phyloP scores from a whole-genome alignment of 176 grass and related monocot species.

The Eleusine indica region DNA sequence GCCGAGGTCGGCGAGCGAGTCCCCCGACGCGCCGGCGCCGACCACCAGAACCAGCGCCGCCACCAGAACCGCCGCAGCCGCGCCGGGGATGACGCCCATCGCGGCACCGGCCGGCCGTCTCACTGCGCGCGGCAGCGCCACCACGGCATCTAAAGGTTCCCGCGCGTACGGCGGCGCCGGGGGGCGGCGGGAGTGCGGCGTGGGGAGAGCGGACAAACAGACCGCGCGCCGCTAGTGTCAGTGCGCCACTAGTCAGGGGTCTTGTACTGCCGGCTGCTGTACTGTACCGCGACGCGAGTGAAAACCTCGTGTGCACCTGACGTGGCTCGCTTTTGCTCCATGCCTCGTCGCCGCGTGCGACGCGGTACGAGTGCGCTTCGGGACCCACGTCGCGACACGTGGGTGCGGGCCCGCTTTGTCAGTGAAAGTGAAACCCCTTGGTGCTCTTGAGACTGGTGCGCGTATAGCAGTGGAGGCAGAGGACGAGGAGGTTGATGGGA shows the following conservation, averaged over 20 bases:
- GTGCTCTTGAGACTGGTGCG: background rate
- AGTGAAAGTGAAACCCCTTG: accelerated
- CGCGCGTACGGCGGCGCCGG: background rate
- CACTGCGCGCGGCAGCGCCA: background rate
- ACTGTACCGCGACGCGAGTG: background rate
- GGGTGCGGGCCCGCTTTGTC: accelerated
- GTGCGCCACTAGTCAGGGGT: background rate
- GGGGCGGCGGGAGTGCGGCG: conserved; percentile 14
- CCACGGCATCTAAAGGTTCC: conserved; percentile 22
- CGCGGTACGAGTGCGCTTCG: background rate
- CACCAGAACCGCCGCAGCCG: background rate
- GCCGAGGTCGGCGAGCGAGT: conserved; percentile 37
- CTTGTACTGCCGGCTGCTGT: background rate
- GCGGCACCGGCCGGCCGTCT: background rate
- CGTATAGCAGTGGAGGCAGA: conserved; percentile 3
- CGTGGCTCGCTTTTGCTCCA: background rate
- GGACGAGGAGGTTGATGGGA: background rate
- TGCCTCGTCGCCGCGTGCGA: conserved; percentile 24
- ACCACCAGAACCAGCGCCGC: background rate
- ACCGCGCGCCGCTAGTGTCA: background rate
- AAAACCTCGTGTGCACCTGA: background rate
- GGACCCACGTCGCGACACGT: background rate
- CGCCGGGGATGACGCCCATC: background rate
- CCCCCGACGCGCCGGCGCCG: conserved; percentile 1
- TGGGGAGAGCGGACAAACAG: background rate